Evolutionary conservation across 2,329 filamentous ascomycete genomes (phyloP), one percentile per base, ranked within the genome.

Genomic region (Apiospora koreana): DNA sequence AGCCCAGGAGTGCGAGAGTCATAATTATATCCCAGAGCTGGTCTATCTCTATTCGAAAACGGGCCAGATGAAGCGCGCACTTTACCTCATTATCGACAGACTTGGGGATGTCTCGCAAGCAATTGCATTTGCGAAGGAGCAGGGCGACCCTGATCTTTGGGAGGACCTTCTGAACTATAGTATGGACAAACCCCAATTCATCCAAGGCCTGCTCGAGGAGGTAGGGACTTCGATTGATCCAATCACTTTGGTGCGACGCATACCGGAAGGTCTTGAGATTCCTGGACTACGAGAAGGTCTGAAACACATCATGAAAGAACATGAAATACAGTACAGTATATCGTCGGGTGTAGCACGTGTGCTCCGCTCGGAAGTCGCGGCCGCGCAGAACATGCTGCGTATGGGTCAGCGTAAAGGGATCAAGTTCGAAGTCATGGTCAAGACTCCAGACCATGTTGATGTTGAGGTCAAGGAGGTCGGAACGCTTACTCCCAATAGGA

Each of bases 151-250:
- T 0, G 95, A 98, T 75, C 86, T 99, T 0, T 99, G 96, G 96
- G 93, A 97, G 73, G 95, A 98, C 77, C 86, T 99, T 9, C 88
- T 99, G 7, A 91, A 95, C 75, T 98, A 98, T 80, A 95, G 93
- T 72, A 98, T 99, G 96, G 94, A 98, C 82, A 97, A 98, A 78
- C 96, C 96, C 0, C 90, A 90, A 50, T 99, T 99, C 82, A 98
- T 99, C 74, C 92, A 94, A 16, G 95, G 93, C 0, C 85, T 99
- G 3, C 88, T 99, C 0, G 94, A 97, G 77, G 94, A 98, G 82
- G 95, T 97, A 1, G 96, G 96, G 45, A 98, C 95, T 0, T 90
- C 94, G 1, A 96, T 99, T 77, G 92, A 98, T 77, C 96, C 96
- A 0, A 95, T 98, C 72, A 93, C 92, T 21, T 88, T 99, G 3